Percentiles rank a stretch among this genome's conserved stretches.
Evolutionary conservation across 208 protist genomes (phyloP).

Genomic region (Acanthamoeba royreba): DNA sequence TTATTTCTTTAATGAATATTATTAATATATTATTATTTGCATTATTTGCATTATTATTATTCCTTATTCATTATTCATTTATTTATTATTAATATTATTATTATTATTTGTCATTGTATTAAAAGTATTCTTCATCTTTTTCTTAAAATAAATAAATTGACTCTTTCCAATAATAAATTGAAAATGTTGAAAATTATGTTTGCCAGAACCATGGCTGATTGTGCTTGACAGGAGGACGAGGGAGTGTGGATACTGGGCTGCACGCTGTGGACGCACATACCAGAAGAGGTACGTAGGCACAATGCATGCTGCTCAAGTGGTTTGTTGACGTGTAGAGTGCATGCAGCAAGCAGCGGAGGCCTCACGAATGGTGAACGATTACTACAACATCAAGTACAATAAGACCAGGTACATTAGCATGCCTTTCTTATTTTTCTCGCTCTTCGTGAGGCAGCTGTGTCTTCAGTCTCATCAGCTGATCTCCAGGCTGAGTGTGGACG

Average conservation of each 20-base stretch:
- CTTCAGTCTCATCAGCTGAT: background rate
- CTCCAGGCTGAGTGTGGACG: background rate
- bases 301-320: background rate
- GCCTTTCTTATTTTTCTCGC: background rate
- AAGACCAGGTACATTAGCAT: background rate
- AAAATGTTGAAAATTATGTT: too few relatives aligned
- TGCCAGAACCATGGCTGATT: background rate
- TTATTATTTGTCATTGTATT: background rate
- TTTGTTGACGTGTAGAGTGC: background rate
- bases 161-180: too few relatives aligned
- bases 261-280: conserved; percentile 27
- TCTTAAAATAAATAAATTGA: background rate
- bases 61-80: too few relatives aligned
- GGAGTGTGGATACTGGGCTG: background rate
- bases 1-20: too few relatives aligned
- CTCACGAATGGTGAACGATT: background rate
- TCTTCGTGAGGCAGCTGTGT: background rate
- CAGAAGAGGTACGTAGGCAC: background rate
- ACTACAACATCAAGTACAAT: conserved; percentile 24
- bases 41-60: background rate
- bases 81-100: background rate
- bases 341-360: background rate
- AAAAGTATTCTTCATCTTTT: background rate
- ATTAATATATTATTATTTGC: too few relatives aligned
- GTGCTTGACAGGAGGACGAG: background rate